A percentile compares a stretch with the other conserved stretches of the same genome.
These are phyloP conservation scores for Globisporangium paroecandrum DNA, from an alignment of 352 stramenopile species.

Conservation along the genomic window DNA sequence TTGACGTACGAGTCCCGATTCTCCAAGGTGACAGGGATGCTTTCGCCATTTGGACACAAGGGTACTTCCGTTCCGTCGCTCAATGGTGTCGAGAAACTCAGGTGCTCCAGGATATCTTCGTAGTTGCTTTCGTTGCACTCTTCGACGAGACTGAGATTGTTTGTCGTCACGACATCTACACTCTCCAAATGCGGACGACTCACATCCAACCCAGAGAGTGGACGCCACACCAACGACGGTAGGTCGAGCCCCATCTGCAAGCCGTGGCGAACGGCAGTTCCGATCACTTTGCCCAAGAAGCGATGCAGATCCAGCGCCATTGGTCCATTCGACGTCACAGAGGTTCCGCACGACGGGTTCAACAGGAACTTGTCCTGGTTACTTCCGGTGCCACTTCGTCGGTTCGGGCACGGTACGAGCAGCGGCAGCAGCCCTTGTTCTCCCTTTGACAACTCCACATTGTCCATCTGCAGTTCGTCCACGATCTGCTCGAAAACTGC, in stretches of 20 bases:
- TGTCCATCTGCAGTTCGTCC: conserved; percentile 92
- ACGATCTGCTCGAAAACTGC: conserved; percentile 97
- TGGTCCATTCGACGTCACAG: conserved; percentile 74
- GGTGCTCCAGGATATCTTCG: conserved; percentile 59
- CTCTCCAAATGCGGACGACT: conserved; percentile 71
- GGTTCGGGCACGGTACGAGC: conserved; percentile 88
- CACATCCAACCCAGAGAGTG: conserved; percentile 77
- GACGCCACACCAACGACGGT: conserved; percentile 83
- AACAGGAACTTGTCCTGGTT: conserved; percentile 93
- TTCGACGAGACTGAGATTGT: conserved; percentile 67
- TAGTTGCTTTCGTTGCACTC: conserved; percentile 34
- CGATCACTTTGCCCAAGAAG: conserved; percentile 96
- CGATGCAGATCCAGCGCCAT: conserved; percentile 92
- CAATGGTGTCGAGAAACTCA: conserved; percentile 75
- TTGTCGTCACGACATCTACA: conserved; percentile 69
- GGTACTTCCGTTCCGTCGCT: conserved; percentile 78
- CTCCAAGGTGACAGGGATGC: conserved; percentile 54
- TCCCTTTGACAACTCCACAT: conserved; percentile 80
- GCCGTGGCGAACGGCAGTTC: conserved; percentile 93
- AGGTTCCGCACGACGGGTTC: conserved; percentile 79
- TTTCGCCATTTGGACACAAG: conserved; percentile 66
- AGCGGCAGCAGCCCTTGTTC: conserved; percentile 85
- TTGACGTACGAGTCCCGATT: conserved; percentile 65
- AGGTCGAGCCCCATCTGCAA: conserved; percentile 94
- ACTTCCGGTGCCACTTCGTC: conserved; percentile 75